Evolutionary conservation across 73 alveolate species (phyloP).

Genomic region (Uronychia setigera): DNA sequence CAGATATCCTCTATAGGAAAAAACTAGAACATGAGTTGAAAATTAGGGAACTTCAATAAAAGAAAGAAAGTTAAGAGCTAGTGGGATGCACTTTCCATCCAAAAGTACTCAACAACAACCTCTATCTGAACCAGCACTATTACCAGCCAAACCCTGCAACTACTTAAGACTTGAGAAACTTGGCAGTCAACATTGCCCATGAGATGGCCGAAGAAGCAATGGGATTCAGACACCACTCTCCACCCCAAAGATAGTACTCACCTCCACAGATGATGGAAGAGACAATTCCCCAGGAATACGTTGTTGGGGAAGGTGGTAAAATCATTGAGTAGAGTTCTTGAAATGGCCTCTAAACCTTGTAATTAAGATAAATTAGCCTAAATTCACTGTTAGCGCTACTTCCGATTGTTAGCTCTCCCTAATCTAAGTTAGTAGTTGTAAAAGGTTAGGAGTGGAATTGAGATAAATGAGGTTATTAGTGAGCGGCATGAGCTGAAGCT

Average conservation of each 20-base stretch:
- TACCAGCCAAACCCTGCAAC: background rate
- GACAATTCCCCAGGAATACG: too few species aligned
- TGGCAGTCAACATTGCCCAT: background rate
- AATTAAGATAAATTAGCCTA: too few species aligned
- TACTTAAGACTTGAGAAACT: background rate
- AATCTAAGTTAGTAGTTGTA: too few species aligned
- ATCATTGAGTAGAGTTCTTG: too few species aligned
- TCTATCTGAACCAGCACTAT: background rate
- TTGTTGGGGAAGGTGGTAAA: too few species aligned
- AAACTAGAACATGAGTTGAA: slow-evolving; percentile 32
- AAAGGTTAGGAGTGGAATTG: too few species aligned
- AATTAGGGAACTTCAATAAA: slow-evolving; percentile 22
- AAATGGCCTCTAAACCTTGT: too few species aligned
- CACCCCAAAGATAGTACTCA: too few species aligned
- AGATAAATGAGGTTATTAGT: too few species aligned
- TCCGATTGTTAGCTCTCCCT: too few species aligned
- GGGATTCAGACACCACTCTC: background rate
- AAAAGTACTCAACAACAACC: slow-evolving; percentile 7
- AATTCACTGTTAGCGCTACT: too few species aligned
- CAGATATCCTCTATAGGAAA: slow-evolving; percentile 31
- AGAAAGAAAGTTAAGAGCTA: slow-evolving; percentile 40
- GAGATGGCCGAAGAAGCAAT: background rate
- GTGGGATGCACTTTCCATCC: slow-evolving; percentile 73
- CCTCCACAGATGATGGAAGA: too few species aligned
- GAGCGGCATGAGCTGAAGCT: background rate